Evolutionary conservation across 2,329 filamentous ascomycete genomes (phyloP).

Genomic region (Neopestalotiopsis clavispora): DNA sequence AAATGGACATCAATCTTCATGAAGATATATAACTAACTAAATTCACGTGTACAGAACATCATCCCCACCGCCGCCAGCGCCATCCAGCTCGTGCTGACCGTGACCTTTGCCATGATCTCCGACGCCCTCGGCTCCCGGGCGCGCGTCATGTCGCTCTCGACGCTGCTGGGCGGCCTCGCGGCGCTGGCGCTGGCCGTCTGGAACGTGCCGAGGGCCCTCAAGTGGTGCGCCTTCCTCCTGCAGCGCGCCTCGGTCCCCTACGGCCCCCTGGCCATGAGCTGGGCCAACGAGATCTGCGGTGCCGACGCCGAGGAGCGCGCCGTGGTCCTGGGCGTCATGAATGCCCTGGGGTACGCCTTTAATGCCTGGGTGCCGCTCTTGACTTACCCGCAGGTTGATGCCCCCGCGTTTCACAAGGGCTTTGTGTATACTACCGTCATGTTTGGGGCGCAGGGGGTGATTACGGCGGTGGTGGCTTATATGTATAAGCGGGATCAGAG

Average conservation of each 20-base stretch:
- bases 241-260: constrained; percentile 26
- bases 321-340: constrained; percentile 47
- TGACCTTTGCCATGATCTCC: constrained; percentile 58
- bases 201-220: constrained; percentile 27
- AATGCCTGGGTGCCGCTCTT: constrained; percentile 41
- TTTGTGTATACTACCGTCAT: constrained; percentile 29
- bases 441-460: constrained; percentile 26
- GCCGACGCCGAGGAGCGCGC: constrained; percentile 46
- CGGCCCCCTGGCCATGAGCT: constrained; percentile 33
- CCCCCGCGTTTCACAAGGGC: constrained; percentile 34
- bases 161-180: constrained; percentile 27
- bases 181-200: constrained; percentile 27
- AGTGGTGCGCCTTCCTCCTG: constrained; percentile 29
- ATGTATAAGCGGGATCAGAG: constrained; percentile 26
- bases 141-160: constrained; percentile 36
- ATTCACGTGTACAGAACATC: constrained; percentile 40
- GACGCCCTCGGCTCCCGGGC: constrained; percentile 46
- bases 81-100: constrained; percentile 57
- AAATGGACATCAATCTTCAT: not conserved
- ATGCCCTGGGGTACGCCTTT: constrained; percentile 42
- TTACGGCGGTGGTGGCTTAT: constrained; percentile 26
- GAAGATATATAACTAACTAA: not conserved
- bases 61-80: constrained; percentile 53
- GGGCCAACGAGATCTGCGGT: constrained; percentile 43
- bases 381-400: constrained; percentile 34